phyloP scores from a whole-genome alignment of 73 alveolate genomes.

The Diophrys appendiculata region DNA sequence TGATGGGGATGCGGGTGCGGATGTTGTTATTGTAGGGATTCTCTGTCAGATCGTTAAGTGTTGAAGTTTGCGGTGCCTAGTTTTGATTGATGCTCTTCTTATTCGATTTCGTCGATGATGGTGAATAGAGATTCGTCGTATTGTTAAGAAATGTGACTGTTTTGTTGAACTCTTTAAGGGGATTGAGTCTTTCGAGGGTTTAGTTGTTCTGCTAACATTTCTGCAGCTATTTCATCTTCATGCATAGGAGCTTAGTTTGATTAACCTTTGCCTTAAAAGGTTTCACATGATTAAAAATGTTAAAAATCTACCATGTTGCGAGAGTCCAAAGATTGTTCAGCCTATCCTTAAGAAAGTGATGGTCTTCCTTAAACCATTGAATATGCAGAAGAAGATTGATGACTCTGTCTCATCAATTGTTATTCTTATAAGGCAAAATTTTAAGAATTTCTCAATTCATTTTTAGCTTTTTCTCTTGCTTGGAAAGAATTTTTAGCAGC shows the following conservation, averaged over 20 bases:
- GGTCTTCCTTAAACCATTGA: not conserved
- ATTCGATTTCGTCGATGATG: constrained; percentile 53
- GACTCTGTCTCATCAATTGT: not conserved
- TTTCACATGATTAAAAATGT: not conserved
- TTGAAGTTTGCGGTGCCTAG: not conserved
- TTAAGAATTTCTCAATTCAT: not conserved
- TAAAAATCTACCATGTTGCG: not conserved
- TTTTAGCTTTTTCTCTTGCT: not conserved
- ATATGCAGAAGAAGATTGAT: no score
- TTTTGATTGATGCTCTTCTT: constrained; percentile 14
- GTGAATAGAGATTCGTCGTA: constrained; percentile 52
- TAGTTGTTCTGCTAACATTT: not conserved
- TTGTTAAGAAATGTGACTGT: no score
- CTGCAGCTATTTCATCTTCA: not conserved
- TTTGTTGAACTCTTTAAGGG: not conserved
- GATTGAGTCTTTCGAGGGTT: not conserved
- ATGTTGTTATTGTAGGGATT: no score
- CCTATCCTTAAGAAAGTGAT: not conserved
- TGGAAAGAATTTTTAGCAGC: not conserved
- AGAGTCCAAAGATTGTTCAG: not conserved
- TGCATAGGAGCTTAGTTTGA: no score
- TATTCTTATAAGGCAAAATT: not conserved
- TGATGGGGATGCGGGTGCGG: no score
- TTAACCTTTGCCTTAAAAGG: not conserved
- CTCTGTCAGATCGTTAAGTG: not conserved